Percentiles rank a stretch among this genome's conserved stretches.
These are phyloP conservation scores for Dunaliella primolecta DNA, from an alignment of 139 green algal genomes.

Conservation along the genomic window DNA sequence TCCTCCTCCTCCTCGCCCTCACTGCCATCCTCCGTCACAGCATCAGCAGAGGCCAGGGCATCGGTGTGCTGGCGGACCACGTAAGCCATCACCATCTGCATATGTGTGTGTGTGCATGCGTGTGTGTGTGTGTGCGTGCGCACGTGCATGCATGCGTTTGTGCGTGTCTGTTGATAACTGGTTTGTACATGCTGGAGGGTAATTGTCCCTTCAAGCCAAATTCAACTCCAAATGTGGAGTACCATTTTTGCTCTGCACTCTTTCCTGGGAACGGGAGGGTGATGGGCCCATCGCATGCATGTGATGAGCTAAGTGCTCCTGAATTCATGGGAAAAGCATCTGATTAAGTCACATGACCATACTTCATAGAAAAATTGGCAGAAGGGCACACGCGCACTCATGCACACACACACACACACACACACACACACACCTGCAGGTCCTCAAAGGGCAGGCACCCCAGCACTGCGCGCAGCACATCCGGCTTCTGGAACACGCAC, in stretches of 20 bases:
- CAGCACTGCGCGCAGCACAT: slow-evolving; percentile 47
- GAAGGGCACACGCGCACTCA: neutral
- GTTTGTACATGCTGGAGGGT: neutral
- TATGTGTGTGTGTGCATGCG: slow-evolving; percentile 3
- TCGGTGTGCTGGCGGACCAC: slow-evolving; percentile 26
- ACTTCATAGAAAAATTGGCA: too few relatives aligned
- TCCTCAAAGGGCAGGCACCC: slow-evolving; percentile 42
- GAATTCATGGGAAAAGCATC: too few relatives aligned
- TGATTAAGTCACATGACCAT: too few relatives aligned
- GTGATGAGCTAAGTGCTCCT: too few relatives aligned
- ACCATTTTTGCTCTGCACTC: too few relatives aligned
- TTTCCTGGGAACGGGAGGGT: too few relatives aligned
- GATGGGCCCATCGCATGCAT: too few relatives aligned
- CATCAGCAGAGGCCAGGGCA: neutral
- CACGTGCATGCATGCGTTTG: neutral
- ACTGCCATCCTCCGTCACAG: slow-evolving; percentile 2
- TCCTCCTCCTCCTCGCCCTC: slow-evolving; percentile 35
- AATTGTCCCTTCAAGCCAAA: too few relatives aligned
- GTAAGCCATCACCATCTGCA: slow-evolving; percentile 54
- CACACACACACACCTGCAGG: slow-evolving; percentile 18
- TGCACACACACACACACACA: neutral
- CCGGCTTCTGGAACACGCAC: slow-evolving; percentile 42
- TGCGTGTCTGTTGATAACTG: neutral
- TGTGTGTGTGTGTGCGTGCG: neutral
- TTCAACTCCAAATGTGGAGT: too few relatives aligned